These are phyloP conservation scores for Lichtheimia ornata DNA, from an alignment of 371 early-diverging fungal genomes.

Conservation along the genomic window DNA sequence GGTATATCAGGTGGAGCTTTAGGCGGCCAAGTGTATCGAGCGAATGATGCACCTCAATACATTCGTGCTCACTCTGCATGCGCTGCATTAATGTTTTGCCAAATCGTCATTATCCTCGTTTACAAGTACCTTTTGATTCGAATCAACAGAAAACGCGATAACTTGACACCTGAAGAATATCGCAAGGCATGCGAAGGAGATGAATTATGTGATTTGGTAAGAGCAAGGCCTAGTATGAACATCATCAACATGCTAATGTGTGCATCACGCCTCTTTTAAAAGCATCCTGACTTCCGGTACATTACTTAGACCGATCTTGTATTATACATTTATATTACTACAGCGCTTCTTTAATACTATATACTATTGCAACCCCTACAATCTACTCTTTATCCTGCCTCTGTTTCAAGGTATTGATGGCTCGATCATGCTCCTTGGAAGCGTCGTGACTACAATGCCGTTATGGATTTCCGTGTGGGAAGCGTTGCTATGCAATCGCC, in stretches of 20 bases:
- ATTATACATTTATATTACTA: no score
- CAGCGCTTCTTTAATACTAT: no score
- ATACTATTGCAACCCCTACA: no score
- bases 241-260: no score
- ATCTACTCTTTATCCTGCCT: no score
- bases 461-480: no score
- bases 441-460: no score
- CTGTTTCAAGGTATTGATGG: no score
- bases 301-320: constrained; percentile 32
- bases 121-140: constrained; percentile 46
- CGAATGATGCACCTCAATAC: constrained; percentile 60
- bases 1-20: constrained; percentile 47
- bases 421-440: no score
- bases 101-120: constrained; percentile 32
- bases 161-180: constrained; percentile 54
- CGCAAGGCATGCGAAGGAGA: constrained; percentile 44
- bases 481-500: no score
- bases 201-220: constrained; percentile 54
- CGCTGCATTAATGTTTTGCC: constrained; percentile 41
- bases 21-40: constrained; percentile 64
- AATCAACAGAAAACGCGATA: constrained; percentile 58
- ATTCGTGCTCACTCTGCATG: constrained; percentile 49
- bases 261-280: neutral
- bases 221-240: neutral
- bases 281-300: constrained; percentile 61